Base-by-base conservation (phyloP, 345 rosid genomes). In the Balakata baccata region DNA sequence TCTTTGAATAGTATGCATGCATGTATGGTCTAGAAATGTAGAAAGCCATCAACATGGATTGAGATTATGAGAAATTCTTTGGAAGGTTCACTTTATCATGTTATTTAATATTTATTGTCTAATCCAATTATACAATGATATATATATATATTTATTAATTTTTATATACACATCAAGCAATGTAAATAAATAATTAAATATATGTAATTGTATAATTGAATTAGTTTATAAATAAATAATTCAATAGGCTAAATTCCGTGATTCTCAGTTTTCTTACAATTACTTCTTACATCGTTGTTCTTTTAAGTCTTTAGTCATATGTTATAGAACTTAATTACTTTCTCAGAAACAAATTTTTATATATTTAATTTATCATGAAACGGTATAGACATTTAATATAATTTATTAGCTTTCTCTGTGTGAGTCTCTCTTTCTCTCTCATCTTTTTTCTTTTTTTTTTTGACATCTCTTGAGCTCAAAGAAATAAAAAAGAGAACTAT, bases 401-500 rank as follows among this genome's bases (percentile, higher is more conserved):
- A 29, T 29, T 29, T 29, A 52, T 29, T 11, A 59, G 7, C 18
- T 29, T 20, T 20, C 61, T 52, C 57, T 14, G 3, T 18, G 3
- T 2, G 34, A 1, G 34, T 16, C 29, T 20, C 11, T 57, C 34
- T 20, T 18, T 3, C n/a, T 18, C 13, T 52, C 18, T 52, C 25
- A 11, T 57, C 20, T 13, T 25, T 11, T 25, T 11, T 13, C 7
- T 7, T 60, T 11, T 22, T 18, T 38, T 45, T 45, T 58, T 58
- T 60, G 66, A 72, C 61, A 37, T 73, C 75, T 50, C 63, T 63
- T 73, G 38, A 46, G 50, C 41, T 54, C 53, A 64, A 64, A 64
- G 76, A 39, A 72, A 72, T 29, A 29, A 29, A 29, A 29, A 29
- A 72, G 20, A 50, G 49, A 62, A n/a, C 69, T 9, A 23, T 29